Base-by-base conservation (phyloP, 2,329 filamentous ascomycete genomes). In the Nannizziopsis barbatae region DNA sequence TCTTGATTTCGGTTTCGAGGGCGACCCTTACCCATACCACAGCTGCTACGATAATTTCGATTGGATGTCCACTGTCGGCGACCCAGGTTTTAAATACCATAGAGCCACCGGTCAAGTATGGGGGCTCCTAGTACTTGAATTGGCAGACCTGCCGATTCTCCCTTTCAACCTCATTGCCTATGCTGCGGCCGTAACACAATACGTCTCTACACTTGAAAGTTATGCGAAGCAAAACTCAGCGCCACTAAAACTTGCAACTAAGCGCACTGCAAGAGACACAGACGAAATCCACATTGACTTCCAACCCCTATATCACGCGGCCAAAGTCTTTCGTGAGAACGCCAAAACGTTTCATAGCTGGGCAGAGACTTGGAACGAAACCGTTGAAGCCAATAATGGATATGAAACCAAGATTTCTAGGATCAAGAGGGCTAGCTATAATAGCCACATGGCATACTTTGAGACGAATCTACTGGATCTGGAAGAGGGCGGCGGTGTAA, bases 11-110 rank as follows among this genome's bases (percentile, higher is more conserved):
- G 76, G 79, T 22, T 96, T 98, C 60, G 66, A 71, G 33, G 84
- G 84, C 39, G 71, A 75, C 6, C 65, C 71, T 9, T 83, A 76
- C 58, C 86, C 89, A 0, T 80, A 82, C 45, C 82, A 88, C 65
- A 89, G 84, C 52, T 92, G 84, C 66, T 93, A 94, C 66, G 90
- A 96, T 61, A 93, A 81, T 47, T 89, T 85, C 57, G 83, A 88
- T 39, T 90, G 87, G 81, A 86, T 96, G 75, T 73, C 81, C 20
- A 75, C 75, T 33, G 79, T 85, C 51, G 82, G 85, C 17, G 92
- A 98, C 62, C 87, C 87, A 0, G 81, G 77, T 1, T 95, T 95
- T 60, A 65, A 75, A 9, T 92, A 94, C 61, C 92, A 96, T 68
- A 76, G 74, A 36, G 68, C 84, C 5, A 76, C 96, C 51, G 86